Evolutionary conservation across 352 stramenopile genomes (phyloP).

Genomic region (Sclerospora graminicola): DNA sequence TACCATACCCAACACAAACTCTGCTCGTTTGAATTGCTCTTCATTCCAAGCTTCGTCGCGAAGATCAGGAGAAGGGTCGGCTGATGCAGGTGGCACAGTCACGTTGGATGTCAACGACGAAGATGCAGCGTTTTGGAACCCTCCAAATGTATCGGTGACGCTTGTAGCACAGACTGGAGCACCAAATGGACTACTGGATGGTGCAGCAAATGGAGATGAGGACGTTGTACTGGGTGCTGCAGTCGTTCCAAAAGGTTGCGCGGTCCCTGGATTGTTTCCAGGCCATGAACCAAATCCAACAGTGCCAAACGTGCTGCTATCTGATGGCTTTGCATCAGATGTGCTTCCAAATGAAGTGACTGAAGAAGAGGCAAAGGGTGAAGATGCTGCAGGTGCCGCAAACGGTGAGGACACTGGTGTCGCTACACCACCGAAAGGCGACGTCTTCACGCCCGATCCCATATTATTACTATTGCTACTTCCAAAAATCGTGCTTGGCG

Average conservation of each 20-base stretch:
- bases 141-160: conserved; percentile 6
- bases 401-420: conserved; percentile 13
- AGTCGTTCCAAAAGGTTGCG: conserved; percentile 14
- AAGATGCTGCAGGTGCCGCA: conserved; percentile 5
- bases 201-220: conserved; percentile 12
- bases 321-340: conserved; percentile 5
- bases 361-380: conserved; percentile 16
- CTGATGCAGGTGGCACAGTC: too few species aligned
- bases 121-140: conserved; percentile 6
- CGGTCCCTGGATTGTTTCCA: conserved; percentile 2
- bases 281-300: conserved; percentile 12
- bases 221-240: conserved; percentile 5
- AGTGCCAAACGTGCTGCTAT: conserved; percentile 13
- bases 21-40: too few species aligned
- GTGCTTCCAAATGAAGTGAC: conserved; percentile 14
- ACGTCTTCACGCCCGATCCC: conserved; percentile 2
- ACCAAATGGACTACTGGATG: conserved; percentile 32
- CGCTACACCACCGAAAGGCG: conserved; percentile 13
- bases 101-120: conserved; percentile 3
- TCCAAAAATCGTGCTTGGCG: conserved; percentile 7
- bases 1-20: too few species aligned
- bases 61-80: too few species aligned
- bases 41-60: too few species aligned
- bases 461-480: conserved; percentile 1
- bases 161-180: conserved; percentile 1